Percentiles rank a stretch among this genome's conserved stretches.
Evolutionary conservation across 495 filamentous ascomycete species (phyloP).

Genomic region (Aspergillus conjunctus): DNA sequence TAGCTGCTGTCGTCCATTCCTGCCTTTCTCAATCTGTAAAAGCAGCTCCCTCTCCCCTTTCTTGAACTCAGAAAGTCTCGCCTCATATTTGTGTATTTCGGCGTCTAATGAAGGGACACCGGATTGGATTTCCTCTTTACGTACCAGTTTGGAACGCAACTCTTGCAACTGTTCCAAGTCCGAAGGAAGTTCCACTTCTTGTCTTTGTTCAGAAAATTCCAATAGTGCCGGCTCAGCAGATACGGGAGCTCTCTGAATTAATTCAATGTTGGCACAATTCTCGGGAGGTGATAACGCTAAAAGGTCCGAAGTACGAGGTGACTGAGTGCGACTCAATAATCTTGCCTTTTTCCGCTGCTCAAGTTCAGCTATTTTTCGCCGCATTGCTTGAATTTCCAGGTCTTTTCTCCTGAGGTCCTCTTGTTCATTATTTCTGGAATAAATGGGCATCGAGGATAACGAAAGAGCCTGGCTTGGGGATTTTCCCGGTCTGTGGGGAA

Average conservation of each 20-base stretch:
- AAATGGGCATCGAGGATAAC: constrained; percentile 42
- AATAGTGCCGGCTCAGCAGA: neutral
- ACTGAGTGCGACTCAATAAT: constrained; percentile 42
- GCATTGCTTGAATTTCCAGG: constrained; percentile 72
- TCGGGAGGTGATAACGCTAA: constrained; percentile 27
- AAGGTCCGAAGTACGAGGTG: constrained; percentile 31
- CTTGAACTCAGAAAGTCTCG: constrained; percentile 54
- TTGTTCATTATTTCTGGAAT: constrained; percentile 37
- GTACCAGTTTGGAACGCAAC: constrained; percentile 39
- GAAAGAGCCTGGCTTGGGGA: constrained; percentile 27
- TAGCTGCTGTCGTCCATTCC: constrained; percentile 43
- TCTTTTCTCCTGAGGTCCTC: constrained; percentile 66
- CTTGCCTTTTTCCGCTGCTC: constrained; percentile 68
- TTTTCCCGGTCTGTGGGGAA: constrained; percentile 20
- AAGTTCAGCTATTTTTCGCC: constrained; percentile 72
- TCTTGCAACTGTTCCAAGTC: constrained; percentile 28
- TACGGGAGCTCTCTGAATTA: constrained; percentile 10
- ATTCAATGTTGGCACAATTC: constrained; percentile 21
- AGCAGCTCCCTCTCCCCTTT: constrained; percentile 62
- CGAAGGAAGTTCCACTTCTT: constrained; percentile 9
- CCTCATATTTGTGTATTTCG: constrained; percentile 48
- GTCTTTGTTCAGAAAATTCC: neutral
- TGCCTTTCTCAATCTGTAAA: constrained; percentile 55
- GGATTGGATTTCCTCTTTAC: constrained; percentile 57
- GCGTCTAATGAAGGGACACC: constrained; percentile 61